Evolutionary conservation across 73 alveolate species (phyloP).

Genomic region (Paramecium sexaurelia): DNA sequence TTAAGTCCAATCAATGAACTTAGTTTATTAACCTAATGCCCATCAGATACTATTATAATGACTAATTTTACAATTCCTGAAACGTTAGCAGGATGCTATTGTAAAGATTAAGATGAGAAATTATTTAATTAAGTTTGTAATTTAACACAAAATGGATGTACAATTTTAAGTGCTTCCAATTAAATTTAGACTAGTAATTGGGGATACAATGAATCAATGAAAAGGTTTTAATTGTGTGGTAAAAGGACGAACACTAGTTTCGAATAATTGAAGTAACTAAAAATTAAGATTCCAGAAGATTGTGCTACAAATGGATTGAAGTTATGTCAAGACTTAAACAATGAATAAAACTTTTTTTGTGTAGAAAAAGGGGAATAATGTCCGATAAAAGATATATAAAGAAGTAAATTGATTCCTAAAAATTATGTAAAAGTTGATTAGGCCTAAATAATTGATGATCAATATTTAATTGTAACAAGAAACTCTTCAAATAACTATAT

Average conservation of each 20-base stretch:
- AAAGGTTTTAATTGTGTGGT: background rate
- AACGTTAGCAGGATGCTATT: background rate
- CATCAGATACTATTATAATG: background rate
- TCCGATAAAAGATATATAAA: background rate
- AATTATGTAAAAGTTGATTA: background rate
- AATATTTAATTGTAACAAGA: background rate
- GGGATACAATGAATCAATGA: background rate
- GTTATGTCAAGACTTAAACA: background rate
- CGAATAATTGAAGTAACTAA: background rate
- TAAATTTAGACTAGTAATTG: background rate
- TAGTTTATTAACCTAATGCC: background rate
- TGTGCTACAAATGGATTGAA: background rate
- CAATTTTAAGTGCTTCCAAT: background rate
- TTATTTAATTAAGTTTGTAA: background rate
- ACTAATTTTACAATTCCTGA: background rate
- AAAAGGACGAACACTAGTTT: background rate
- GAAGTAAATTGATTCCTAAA: background rate
- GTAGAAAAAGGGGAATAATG: background rate
- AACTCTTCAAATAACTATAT: background rate
- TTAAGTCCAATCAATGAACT: slow-evolving; percentile 2
- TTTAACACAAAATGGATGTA: background rate
- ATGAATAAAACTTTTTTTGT: background rate
- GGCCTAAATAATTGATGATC: background rate
- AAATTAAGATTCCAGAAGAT: background rate
- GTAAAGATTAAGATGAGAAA: background rate